A percentile compares a stretch with the other conserved stretches of the same genome.
Evolutionary conservation across 1,139 yeast genomes (phyloP).

Genomic region (Geotrichum histeridarum): DNA sequence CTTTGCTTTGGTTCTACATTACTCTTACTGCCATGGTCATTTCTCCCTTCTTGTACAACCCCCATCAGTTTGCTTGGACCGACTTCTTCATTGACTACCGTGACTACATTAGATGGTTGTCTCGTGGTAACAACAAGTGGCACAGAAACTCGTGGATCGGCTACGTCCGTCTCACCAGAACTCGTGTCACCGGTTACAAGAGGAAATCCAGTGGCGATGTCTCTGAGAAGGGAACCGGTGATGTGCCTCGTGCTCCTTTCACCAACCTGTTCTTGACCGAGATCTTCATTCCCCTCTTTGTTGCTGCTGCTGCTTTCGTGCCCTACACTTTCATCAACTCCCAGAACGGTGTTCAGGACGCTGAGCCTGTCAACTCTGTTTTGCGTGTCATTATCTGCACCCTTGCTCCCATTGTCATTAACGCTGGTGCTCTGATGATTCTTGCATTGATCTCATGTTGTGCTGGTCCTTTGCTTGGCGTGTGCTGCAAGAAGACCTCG

Average conservation of each 20-base stretch:
- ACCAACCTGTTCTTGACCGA: slow-evolving; percentile 82
- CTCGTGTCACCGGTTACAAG: slow-evolving; percentile 97
- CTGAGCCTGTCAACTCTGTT: slow-evolving; percentile 64
- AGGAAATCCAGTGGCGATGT: slow-evolving; percentile 78
- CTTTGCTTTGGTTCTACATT: slow-evolving; percentile 98
- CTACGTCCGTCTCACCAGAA: slow-evolving; percentile 88
- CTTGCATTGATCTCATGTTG: slow-evolving; percentile 86
- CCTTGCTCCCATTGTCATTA: slow-evolving; percentile 84
- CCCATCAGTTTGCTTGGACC: slow-evolving; percentile 98
- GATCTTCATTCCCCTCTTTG: slow-evolving; percentile 72
- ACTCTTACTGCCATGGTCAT: slow-evolving; percentile 83
- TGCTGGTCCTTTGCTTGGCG: slow-evolving; percentile 89
- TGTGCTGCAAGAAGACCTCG: slow-evolving; percentile 97
- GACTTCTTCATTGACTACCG: slow-evolving; percentile 98
- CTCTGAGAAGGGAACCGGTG: slow-evolving; percentile 93
- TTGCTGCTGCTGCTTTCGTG: slow-evolving; percentile 85
- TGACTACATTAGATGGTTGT: slow-evolving; percentile 96
- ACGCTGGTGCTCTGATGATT: slow-evolving; percentile 62
- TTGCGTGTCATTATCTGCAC: slow-evolving; percentile 85
- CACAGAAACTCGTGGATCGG: slow-evolving; percentile 99
- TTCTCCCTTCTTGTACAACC: slow-evolving; percentile 94
- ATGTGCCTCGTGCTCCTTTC: slow-evolving; percentile 90
- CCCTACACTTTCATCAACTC: slow-evolving; percentile 94
- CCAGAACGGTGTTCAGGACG: slow-evolving; percentile 80
- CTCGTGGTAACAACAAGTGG: slow-evolving; percentile 98